phyloP scores from a whole-genome alignment of 75 land plant species.

The Picea glauca region DNA sequence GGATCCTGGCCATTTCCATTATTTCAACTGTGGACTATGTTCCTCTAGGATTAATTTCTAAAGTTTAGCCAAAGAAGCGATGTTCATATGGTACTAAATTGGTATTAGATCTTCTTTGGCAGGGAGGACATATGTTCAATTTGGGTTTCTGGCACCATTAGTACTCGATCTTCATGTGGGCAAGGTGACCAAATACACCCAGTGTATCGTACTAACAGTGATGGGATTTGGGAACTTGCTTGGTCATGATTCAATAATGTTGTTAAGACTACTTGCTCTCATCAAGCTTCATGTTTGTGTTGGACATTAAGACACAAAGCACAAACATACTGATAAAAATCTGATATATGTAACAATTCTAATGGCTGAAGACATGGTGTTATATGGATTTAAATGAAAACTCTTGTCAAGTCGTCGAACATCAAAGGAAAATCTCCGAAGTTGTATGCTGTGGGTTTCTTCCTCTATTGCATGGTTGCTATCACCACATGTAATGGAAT shows the following conservation, averaged over 20 bases:
- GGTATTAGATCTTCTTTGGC: background rate
- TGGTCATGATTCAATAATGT: background rate
- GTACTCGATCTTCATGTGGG: background rate
- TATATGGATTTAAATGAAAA: no score
- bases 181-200: background rate
- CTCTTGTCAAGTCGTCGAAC: no score
- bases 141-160: background rate
- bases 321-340: no score
- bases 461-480: no score
- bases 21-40: slow-evolving; percentile 12
- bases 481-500: no score
- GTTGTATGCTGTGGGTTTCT: no score
- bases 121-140: background rate
- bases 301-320: background rate
- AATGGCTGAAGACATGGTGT: no score
- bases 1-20: slow-evolving; percentile 8
- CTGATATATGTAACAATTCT: no score
- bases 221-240: background rate
- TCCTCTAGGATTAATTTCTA: background rate
- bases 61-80: background rate
- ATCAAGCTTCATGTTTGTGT: background rate
- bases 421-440: no score
- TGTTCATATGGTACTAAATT: background rate
- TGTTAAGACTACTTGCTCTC: background rate
- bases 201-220: background rate